phyloP scores from a whole-genome alignment of 768 basidiomycete genomes.

The Hebeloma cylindrosporum region DNA sequence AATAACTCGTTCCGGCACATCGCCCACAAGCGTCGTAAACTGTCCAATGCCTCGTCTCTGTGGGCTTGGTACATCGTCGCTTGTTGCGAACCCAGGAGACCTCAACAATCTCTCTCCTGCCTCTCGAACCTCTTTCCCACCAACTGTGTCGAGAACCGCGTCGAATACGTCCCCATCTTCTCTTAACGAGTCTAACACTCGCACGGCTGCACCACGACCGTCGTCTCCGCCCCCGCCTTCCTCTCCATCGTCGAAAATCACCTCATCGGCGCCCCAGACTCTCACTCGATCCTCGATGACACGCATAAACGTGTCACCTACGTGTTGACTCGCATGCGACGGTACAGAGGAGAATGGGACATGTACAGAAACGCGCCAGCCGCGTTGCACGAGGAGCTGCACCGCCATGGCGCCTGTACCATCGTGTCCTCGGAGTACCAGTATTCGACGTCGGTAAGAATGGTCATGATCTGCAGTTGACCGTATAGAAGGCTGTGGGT shows the following conservation, averaged over 20 bases:
- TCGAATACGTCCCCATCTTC: constrained; percentile 68
- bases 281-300: constrained; percentile 54
- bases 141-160: constrained; percentile 79
- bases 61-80: not conserved
- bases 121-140: constrained; percentile 79
- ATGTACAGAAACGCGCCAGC: constrained; percentile 78
- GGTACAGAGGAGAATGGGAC: constrained; percentile 36
- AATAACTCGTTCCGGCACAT: constrained; percentile 60
- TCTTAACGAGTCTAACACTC: constrained; percentile 51
- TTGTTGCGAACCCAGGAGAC: constrained; percentile 22
- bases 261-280: constrained; percentile 74
- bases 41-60: constrained; percentile 37
- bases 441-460: constrained; percentile 33
- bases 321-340: constrained; percentile 22
- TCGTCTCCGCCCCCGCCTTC: constrained; percentile 31
- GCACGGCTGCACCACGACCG: constrained; percentile 46
- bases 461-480: constrained; percentile 19
- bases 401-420: constrained; percentile 74
- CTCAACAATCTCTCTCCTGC: constrained; percentile 63
- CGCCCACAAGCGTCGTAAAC: constrained; percentile 82
- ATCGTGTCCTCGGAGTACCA: constrained; percentile 75
- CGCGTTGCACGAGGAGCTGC: constrained; percentile 69
- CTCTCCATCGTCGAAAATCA: constrained; percentile 65
- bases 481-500: not conserved
- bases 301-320: constrained; percentile 38